Conservation (phyloP, 208 protist species). For the Phytomonas sp. region DNA sequence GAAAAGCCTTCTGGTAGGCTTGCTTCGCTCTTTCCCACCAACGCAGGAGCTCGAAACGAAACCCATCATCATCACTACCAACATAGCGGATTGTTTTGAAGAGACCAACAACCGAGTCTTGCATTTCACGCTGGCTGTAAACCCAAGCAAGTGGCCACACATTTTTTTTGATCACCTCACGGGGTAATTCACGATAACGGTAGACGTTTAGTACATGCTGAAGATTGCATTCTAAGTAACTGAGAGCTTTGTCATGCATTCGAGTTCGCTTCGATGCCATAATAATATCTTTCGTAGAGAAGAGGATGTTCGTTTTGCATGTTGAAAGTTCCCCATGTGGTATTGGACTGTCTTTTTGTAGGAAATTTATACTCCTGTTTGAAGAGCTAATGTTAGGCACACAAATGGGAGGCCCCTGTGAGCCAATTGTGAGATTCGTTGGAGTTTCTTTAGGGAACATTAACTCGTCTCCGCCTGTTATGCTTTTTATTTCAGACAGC, state of each 20-base stretch:
- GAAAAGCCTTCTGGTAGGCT: conserved; percentile 52
- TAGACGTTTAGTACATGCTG: conserved; percentile 52
- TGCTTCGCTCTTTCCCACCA: conserved; percentile 80
- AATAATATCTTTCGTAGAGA: conserved; percentile 79
- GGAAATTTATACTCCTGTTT: conserved; percentile 3
- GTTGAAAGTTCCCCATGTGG: conserved; percentile 25
- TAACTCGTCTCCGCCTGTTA: neutral
- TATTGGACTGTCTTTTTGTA: neutral
- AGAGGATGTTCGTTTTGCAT: conserved; percentile 51
- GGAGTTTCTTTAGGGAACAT: neutral
- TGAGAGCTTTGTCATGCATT: conserved; percentile 88
- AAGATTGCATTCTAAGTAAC: conserved; percentile 77
- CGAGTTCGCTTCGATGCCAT: conserved; percentile 70
- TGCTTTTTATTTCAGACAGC: neutral
- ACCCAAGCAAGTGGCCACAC: conserved; percentile 82
- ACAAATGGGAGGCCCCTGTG: neutral
- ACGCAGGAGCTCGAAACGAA: conserved; percentile 79
- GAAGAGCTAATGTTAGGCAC: neutral
- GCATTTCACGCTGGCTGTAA: conserved; percentile 88
- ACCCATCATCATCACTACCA: conserved; percentile 68
- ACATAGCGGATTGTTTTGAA: conserved; percentile 76
- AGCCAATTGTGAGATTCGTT: neutral
- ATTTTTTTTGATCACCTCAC: conserved; percentile 62
- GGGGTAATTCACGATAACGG: conserved; percentile 59
- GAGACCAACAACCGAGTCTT: conserved; percentile 84